A percentile compares a stretch with the other conserved stretches of the same genome.
phyloP scores from a whole-genome alignment of 768 basidiomycete genomes.

The Ephemerocybe angulata region DNA sequence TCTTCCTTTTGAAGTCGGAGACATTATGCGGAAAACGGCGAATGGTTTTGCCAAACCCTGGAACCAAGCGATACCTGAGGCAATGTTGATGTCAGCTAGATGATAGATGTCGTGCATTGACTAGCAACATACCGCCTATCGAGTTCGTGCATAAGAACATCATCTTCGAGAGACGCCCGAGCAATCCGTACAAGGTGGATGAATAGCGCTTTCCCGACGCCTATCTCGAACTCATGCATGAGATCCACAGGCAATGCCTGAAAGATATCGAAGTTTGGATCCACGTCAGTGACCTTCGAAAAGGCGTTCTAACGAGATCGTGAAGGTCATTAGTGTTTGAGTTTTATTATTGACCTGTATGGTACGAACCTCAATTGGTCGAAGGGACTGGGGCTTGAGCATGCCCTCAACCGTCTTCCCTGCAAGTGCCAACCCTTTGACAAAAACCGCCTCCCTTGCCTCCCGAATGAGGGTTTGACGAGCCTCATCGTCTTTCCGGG shows the following conservation, averaged over 20 bases:
- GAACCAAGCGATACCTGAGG: slow-evolving; percentile 12
- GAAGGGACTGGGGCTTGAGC: background rate
- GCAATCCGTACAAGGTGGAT: slow-evolving; percentile 33
- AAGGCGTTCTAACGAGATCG: slow-evolving; percentile 28
- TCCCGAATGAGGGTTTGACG: background rate
- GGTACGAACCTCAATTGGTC: background rate
- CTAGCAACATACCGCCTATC: slow-evolving; percentile 20
- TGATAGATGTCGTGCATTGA: background rate
- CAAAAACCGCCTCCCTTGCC: background rate
- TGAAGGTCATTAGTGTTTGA: background rate
- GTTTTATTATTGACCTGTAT: background rate
- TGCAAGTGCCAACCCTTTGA: background rate
- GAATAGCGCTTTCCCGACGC: slow-evolving; percentile 33
- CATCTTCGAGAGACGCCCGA: slow-evolving; percentile 11
- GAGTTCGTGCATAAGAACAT: slow-evolving; percentile 17
- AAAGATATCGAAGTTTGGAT: slow-evolving; percentile 19
- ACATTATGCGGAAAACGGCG: slow-evolving; percentile 22
- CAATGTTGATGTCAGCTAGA: background rate
- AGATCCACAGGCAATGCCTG: slow-evolving; percentile 28
- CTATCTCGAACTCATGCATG: slow-evolving; percentile 37
- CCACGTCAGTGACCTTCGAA: slow-evolving; percentile 8
- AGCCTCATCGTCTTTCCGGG: background rate
- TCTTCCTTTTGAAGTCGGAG: slow-evolving; percentile 22
- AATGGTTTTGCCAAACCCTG: slow-evolving; percentile 21
- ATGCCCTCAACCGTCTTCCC: background rate